These are phyloP conservation scores for Cantharellus cinnabarinus DNA, from an alignment of 768 basidiomycete genomes.

Conservation along the genomic window DNA sequence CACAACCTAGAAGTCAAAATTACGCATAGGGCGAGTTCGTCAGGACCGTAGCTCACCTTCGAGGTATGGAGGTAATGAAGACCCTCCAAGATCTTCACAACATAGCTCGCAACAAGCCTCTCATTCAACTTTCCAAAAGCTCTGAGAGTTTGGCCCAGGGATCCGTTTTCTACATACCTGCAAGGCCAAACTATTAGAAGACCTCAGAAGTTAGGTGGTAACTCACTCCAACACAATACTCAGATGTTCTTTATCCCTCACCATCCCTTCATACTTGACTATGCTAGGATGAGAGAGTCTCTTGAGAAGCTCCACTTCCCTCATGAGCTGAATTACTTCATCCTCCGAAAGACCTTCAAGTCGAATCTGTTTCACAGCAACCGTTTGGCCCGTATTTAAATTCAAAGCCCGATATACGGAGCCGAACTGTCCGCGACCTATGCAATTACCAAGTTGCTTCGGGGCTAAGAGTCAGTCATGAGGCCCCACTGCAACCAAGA, in stretches of 20 bases:
- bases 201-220: neutral
- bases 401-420: constrained; percentile 90
- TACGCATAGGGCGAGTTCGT: neutral
- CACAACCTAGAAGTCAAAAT: constrained; percentile 38
- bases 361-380: constrained; percentile 94
- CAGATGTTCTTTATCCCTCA: constrained; percentile 66
- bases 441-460: constrained; percentile 94
- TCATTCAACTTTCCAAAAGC: constrained; percentile 91
- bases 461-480: neutral
- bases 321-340: constrained; percentile 80
- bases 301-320: constrained; percentile 84
- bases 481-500: constrained; percentile 1
- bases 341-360: constrained; percentile 79
- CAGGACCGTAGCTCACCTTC: constrained; percentile 12
- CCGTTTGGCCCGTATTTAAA: constrained; percentile 85
- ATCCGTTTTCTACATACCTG: constrained; percentile 93
- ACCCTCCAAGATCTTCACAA: constrained; percentile 92
- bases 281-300: constrained; percentile 84
- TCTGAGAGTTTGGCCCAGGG: constrained; percentile 78
- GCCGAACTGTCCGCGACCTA: constrained; percentile 93
- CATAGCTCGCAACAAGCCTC: constrained; percentile 74
- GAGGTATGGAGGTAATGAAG: constrained; percentile 78
- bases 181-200: neutral
- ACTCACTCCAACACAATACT: constrained; percentile 89
- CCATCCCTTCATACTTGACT: constrained; percentile 95